Base-by-base conservation (phyloP, 2,329 filamentous ascomycete genomes). In the Calonectria pteridis region DNA sequence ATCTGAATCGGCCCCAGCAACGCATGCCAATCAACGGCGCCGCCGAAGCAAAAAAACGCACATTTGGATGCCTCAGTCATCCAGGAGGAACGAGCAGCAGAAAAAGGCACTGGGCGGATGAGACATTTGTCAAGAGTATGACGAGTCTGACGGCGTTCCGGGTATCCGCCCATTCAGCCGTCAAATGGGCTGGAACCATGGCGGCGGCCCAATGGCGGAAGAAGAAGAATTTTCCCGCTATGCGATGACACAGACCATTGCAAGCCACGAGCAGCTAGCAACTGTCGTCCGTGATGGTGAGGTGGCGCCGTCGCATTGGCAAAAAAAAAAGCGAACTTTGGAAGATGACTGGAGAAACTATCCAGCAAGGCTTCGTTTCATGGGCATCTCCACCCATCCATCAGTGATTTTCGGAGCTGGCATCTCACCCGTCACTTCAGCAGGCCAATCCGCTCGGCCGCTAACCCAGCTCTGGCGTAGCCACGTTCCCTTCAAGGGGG, bases 271-370 rank as follows among this genome's bases (percentile, higher is more conserved):
- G 2, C 55, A 26, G 14, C 31, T 59, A 59, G 55, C 33, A 37
- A 28, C 11, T 28, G 43, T 68, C 51, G 31, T 51, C 65, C 16
- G 49, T 26, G 16, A 28, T 62, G 43, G 50, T 72, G 65, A 72
- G 35, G 71, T 72, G 71, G 66, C 71, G 64, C 71, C 49, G 71
- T 72, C 28, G 65, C 46, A 67, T 40, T 59, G 65, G 65, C 40
- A 33, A 49, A 16, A 40, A n/a, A n/a, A 43, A 40, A 40, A 35
- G 18, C 28, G 40, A 31, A 71, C 49, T 46, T 23, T 7, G 35
- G 29, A 64, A 35, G 64, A 58, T 72, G 69, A 67, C 55, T 72
- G 69, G 67, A 69, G 29, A 37, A 72, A 29, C 49, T 6, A 58
- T 50, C 37, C 14, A 35, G 49, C 58, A 59, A 33, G 55, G 71